phyloP scores from a whole-genome alignment of 208 protist genomes.

The Leishmania braziliensis region DNA sequence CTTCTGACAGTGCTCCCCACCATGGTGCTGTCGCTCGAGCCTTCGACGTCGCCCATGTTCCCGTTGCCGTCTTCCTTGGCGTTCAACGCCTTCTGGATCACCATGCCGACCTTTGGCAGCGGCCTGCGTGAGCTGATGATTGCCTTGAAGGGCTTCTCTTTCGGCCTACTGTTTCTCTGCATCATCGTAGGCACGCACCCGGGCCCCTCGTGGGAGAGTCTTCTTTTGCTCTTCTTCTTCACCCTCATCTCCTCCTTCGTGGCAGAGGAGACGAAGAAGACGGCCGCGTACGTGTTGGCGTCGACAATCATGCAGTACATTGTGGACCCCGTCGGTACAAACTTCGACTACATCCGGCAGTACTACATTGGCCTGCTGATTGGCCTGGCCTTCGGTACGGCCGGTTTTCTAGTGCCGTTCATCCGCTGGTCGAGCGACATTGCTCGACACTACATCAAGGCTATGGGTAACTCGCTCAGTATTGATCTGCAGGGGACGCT shows the following conservation, averaged over 20 bases:
- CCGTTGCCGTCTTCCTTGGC: constrained; percentile 79
- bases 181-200: constrained; percentile 70
- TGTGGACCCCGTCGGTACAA: constrained; percentile 47
- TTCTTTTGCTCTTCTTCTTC: constrained; percentile 81
- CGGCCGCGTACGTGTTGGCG: constrained; percentile 80
- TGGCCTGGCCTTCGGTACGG: constrained; percentile 71
- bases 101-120: constrained; percentile 85
- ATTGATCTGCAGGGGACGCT: constrained; percentile 86
- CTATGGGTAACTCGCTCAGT: constrained; percentile 82
- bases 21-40: constrained; percentile 88
- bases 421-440: constrained; percentile 88
- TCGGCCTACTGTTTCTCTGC: constrained; percentile 67
- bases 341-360: constrained; percentile 63
- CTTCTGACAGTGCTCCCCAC: constrained; percentile 86
- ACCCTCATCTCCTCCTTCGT: constrained; percentile 81
- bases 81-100: constrained; percentile 91
- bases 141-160: constrained; percentile 81
- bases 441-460: constrained; percentile 75
- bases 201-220: constrained; percentile 55
- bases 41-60: constrained; percentile 59
- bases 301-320: constrained; percentile 86
- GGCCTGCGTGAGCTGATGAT: constrained; percentile 80
- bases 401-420: constrained; percentile 82
- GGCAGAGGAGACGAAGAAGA: constrained; percentile 89
- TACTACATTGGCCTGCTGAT: constrained; percentile 83